Percentiles rank a stretch among this genome's conserved stretches.
These are phyloP conservation scores for Eustoma russellianum DNA, from an alignment of 257 asterid species.

Conservation along the genomic window DNA sequence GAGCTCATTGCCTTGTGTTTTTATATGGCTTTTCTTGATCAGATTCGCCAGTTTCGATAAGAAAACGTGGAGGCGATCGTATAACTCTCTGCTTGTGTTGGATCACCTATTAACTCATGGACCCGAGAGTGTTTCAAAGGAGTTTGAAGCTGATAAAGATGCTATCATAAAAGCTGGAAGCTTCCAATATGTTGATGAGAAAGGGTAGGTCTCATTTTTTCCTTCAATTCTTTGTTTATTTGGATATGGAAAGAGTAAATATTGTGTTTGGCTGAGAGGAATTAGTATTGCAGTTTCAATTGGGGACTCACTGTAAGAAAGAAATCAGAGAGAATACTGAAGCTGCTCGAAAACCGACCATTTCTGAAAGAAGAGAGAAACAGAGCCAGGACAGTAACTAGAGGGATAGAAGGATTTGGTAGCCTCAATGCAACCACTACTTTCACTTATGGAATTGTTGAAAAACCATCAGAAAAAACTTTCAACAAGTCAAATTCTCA, in stretches of 20 bases:
- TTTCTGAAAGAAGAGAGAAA: conserved; percentile 67
- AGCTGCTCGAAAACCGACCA: conserved; percentile 53
- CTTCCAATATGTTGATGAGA: conserved; percentile 66
- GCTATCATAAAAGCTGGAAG: conserved; percentile 40
- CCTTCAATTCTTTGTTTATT: background rate
- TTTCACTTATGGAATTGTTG: conserved; percentile 19
- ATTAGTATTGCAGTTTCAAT: conserved; percentile 37
- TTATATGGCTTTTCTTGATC: background rate
- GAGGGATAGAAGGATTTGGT: conserved; percentile 86
- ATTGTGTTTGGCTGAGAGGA: too few relatives aligned
- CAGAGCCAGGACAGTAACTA: conserved; percentile 52
- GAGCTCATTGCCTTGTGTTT: background rate
- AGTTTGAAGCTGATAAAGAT: conserved; percentile 58
- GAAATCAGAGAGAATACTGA: conserved; percentile 57
- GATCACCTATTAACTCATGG: conserved; percentile 90
- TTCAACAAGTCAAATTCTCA: conserved; percentile 51
- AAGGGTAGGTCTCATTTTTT: conserved; percentile 42
- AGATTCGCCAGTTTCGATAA: conserved; percentile 63
- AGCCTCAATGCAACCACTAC: conserved; percentile 42
- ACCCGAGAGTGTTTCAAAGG: conserved; percentile 75
- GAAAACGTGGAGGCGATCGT: conserved; percentile 61
- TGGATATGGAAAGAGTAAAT: too few relatives aligned
- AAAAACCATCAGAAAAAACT: conserved; percentile 25
- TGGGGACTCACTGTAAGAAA: conserved; percentile 74
- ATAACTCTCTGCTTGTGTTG: conserved; percentile 63